Evolutionary conservation across 2,329 filamentous ascomycete genomes (phyloP), one percentile per base, ranked within the genome.

Genomic region (Neofusicoccum cordaticola): DNA sequence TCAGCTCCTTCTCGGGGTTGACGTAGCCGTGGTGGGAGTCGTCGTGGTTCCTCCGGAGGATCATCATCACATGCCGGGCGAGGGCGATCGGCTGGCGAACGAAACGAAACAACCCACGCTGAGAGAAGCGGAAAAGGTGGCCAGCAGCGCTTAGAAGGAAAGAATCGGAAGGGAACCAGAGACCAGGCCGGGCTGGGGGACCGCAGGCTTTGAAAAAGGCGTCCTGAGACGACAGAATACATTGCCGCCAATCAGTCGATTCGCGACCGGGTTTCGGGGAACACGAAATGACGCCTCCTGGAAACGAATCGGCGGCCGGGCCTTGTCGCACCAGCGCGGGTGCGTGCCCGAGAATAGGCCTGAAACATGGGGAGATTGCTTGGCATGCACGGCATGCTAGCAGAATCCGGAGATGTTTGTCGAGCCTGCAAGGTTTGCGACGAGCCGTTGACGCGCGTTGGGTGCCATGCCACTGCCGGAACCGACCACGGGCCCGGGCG

Each of bases 1-100:
- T 77, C 35, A 79, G 67, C 62, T 76, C 69, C 37, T 73, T 71
- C 65, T 73, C 67, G 8, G 77, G 77, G 60, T 77, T 70, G 62
- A 78, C 70, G 66, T 77, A 78, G 48, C 12, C 44, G 44, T 60
- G 61, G 15, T 17, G 8, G 12, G 34, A 35, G 22, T 68, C 60
- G 27, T 72, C 65, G 41, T 58, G 68, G 22, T 9, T 13, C 27
- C 56, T 27, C n/a, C 41, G 56, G 15, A 22, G 17, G 31, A 35
- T 60, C 56, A 60, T 60, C 56, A 37, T 60, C 56, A 60, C 56
- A 60, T 60, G 47, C 41, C 47, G 42, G 56, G 42, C 41, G 42
- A 47, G 41, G 22, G 31, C 41, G 42, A 11, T 7, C 37, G 37
- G 15, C 11, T 31, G 4, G n/a, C 15, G 34, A 22, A 17, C 22